Percentiles rank a stretch among this genome's conserved stretches.
phyloP scores from a whole-genome alignment of 352 stramenopile genomes.

The Globisporangium yorkense region DNA sequence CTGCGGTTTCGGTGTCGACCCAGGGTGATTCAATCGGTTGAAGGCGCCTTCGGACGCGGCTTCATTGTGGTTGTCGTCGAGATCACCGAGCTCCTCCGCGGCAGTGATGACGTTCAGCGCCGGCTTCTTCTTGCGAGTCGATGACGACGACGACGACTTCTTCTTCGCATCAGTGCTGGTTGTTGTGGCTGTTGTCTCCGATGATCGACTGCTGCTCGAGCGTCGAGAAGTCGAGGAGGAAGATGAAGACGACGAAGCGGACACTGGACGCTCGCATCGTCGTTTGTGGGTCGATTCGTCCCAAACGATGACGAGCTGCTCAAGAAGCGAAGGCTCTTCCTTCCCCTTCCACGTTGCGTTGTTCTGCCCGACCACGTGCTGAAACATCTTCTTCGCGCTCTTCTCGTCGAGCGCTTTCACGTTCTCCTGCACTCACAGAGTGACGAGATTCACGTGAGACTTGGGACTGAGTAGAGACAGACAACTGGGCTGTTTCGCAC shows the following conservation, averaged over 20 bases:
- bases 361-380: slow-evolving; percentile 9
- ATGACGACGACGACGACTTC: not conserved
- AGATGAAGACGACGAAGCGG: not conserved
- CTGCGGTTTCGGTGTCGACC: slow-evolving; percentile 45
- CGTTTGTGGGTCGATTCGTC: slow-evolving; percentile 12
- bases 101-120: slow-evolving; percentile 36
- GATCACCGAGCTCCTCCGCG: slow-evolving; percentile 8
- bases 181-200: not conserved
- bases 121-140: slow-evolving; percentile 24
- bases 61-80: slow-evolving; percentile 5
- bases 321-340: slow-evolving; percentile 6
- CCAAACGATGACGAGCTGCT: slow-evolving; percentile 13
- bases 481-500: too few species aligned
- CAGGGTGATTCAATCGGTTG: slow-evolving; percentile 56
- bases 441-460: not conserved
- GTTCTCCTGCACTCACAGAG: not conserved
- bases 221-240: slow-evolving; percentile 5
- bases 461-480: not conserved
- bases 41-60: slow-evolving; percentile 20
- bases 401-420: slow-evolving; percentile 9
- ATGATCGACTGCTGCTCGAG: slow-evolving; percentile 7
- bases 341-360: slow-evolving; percentile 10
- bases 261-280: slow-evolving; percentile 1
- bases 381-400: slow-evolving; percentile 10
- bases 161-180: slow-evolving; percentile 7